A percentile compares a stretch with the other conserved stretches of the same genome.
These are phyloP conservation scores for Coemansia sp. DNA, from an alignment of 192 early-diverging fungal genomes.

Conservation along the genomic window DNA sequence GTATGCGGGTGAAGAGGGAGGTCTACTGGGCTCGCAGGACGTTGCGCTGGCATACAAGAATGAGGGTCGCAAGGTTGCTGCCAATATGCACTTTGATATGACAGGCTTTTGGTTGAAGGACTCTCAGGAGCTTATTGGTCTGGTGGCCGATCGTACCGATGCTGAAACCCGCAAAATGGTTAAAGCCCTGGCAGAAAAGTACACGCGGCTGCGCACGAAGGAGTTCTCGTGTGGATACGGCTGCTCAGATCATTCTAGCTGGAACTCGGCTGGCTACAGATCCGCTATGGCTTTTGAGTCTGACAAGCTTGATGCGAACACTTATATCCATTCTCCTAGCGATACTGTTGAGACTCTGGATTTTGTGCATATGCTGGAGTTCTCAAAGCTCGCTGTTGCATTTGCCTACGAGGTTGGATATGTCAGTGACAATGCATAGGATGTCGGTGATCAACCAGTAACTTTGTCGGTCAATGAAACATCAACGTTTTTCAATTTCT, in stretches of 20 bases:
- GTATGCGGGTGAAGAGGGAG: constrained; percentile 90
- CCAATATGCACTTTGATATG: constrained; percentile 92
- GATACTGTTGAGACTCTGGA: constrained; percentile 76
- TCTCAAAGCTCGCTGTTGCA: constrained; percentile 76
- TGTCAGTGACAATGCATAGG: constrained; percentile 1
- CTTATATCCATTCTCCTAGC: constrained; percentile 77
- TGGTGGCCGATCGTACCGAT: constrained; percentile 83
- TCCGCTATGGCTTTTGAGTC: constrained; percentile 82
- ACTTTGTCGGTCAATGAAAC: too few species aligned
- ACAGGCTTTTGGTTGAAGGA: constrained; percentile 75
- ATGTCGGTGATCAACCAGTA: too few species aligned
- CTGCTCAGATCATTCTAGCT: constrained; percentile 89
- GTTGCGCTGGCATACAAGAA: constrained; percentile 70
- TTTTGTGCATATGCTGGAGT: constrained; percentile 88
- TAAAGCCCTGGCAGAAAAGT: constrained; percentile 58
- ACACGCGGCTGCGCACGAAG: constrained; percentile 64
- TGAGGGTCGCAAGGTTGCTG: constrained; percentile 61
- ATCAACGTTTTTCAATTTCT: too few species aligned
- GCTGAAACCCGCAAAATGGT: constrained; percentile 56
- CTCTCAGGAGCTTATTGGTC: constrained; percentile 68
- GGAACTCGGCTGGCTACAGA: constrained; percentile 84
- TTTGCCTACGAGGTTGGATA: constrained; percentile 82
- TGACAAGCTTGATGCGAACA: constrained; percentile 69
- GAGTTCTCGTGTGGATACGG: constrained; percentile 87
- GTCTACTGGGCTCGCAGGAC: constrained; percentile 85